phyloP scores from a whole-genome alignment of 768 basidiomycete species.

The Lactifluus piperatus region DNA sequence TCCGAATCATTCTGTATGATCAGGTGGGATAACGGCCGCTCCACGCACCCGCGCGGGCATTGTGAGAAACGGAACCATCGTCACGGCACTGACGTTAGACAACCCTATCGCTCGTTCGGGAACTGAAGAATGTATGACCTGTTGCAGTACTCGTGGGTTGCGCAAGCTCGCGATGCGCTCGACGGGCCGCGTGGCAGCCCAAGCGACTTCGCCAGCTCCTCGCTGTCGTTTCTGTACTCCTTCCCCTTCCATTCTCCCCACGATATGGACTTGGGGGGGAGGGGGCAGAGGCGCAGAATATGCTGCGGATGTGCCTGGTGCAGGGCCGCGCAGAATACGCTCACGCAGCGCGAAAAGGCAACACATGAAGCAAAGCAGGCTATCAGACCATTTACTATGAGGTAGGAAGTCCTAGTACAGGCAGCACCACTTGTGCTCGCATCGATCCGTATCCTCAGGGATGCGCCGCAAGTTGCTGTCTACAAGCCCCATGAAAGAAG shows the following conservation, averaged over 20 bases:
- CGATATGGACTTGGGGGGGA: too few relatives aligned
- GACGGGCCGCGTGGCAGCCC: conserved; percentile 27
- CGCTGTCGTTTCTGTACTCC: conserved; percentile 32
- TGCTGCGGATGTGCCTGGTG: conserved; percentile 22
- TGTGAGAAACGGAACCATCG: conserved; percentile 30
- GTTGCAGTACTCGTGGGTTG: conserved; percentile 49
- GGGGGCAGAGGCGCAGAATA: conserved; percentile 30
- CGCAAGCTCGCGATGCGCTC: conserved; percentile 35
- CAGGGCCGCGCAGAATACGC: background rate
- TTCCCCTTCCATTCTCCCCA: too few relatives aligned
- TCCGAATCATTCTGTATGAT: conserved; percentile 33
- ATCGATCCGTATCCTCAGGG: conserved; percentile 4
- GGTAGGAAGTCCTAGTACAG: too few relatives aligned
- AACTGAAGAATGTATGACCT: conserved; percentile 36
- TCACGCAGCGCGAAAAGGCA: background rate
- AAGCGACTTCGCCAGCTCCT: conserved; percentile 39
- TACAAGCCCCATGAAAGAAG: background rate
- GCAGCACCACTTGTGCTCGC: background rate
- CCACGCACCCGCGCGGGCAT: too few relatives aligned
- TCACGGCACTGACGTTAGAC: conserved; percentile 18
- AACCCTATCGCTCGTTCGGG: conserved; percentile 26
- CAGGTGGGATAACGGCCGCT: conserved; percentile 40
- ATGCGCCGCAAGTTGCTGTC: too few relatives aligned
- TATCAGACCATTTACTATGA: too few relatives aligned
- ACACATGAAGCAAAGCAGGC: too few relatives aligned